Evolutionary conservation across 371 early-diverging fungal genomes (phyloP).

Genomic region (Mortierella sp.): DNA sequence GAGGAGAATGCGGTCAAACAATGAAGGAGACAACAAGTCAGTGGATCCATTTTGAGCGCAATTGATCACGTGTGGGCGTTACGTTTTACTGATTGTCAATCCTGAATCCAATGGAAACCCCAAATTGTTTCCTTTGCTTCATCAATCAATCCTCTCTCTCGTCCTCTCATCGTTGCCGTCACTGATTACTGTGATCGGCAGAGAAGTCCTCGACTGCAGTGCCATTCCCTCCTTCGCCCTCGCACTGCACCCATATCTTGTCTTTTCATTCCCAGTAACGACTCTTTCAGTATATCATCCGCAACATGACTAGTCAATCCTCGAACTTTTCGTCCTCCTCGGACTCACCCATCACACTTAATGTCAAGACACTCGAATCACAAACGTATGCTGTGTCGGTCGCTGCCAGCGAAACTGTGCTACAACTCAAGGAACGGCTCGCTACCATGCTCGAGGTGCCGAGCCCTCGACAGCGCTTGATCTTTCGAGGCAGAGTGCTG

Average conservation of each 20-base stretch:
- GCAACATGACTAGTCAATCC: no score
- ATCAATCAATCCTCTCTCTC: background rate
- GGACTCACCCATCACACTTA: conserved; percentile 59
- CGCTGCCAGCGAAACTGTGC: conserved; percentile 63
- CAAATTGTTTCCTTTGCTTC: background rate
- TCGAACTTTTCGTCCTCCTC: background rate
- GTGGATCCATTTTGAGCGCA: no score
- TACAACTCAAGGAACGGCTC: conserved; percentile 66
- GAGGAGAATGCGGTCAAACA: no score
- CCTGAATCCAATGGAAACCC: no score
- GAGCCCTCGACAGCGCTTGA: conserved; percentile 65
- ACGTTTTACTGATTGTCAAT: no score
- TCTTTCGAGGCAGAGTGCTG: conserved; percentile 70
- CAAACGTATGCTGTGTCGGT: conserved; percentile 65
- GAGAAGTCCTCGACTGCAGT: background rate
- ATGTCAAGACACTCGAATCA: conserved; percentile 67
- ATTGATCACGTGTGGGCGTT: no score
- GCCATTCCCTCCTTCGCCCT: background rate
- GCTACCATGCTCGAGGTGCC: conserved; percentile 64
- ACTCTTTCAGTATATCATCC: no score
- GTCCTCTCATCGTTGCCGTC: conserved; percentile 6
- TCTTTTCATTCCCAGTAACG: background rate
- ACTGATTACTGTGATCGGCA: conserved; percentile 34
- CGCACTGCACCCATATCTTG: background rate
- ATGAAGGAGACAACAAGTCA: no score